A percentile compares a stretch with the other conserved stretches of the same genome.
These are phyloP conservation scores for Jackrogersella minutella DNA, from an alignment of 495 filamentous ascomycete genomes.

Conservation along the genomic window DNA sequence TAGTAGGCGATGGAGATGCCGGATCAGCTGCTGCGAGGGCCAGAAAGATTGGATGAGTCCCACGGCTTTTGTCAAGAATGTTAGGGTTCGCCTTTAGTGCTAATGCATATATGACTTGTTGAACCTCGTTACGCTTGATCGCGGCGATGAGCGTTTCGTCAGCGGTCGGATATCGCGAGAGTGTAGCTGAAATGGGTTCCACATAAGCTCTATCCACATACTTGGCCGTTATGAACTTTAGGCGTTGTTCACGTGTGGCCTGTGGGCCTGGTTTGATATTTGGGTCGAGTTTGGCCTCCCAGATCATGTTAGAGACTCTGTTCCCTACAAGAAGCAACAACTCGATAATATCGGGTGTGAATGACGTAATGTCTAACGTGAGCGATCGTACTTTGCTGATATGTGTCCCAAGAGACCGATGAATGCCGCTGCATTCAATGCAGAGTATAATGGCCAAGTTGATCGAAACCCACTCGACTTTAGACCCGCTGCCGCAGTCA, in stretches of 20 bases:
- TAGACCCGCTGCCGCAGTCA: conserved; percentile 89
- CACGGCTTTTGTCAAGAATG: conserved; percentile 82
- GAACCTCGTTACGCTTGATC: conserved; percentile 93
- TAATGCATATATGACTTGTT: conserved; percentile 88
- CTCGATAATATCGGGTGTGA: conserved; percentile 94
- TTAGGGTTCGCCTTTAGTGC: conserved; percentile 90
- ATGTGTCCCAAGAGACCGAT: conserved; percentile 95
- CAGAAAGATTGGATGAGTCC: conserved; percentile 86
- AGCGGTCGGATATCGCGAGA: conserved; percentile 78
- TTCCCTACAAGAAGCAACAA: conserved; percentile 94
- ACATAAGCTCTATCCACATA: conserved; percentile 88
- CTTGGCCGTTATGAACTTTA: conserved; percentile 94
- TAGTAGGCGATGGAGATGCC: conserved; percentile 67
- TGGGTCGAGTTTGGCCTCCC: conserved; percentile 85
- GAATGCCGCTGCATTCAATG: conserved; percentile 98
- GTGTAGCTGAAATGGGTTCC: conserved; percentile 74
- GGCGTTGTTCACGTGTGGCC: conserved; percentile 85
- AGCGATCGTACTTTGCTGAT: conserved; percentile 97
- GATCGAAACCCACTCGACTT: conserved; percentile 98
- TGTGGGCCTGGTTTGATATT: conserved; percentile 72
- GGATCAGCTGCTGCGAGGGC: conserved; percentile 96
- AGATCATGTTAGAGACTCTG: conserved; percentile 93
- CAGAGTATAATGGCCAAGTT: conserved; percentile 96
- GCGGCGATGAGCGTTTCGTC: conserved; percentile 93
- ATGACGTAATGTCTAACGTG: conserved; percentile 92